Conservation (phyloP, 2,329 filamentous ascomycete species). For the Fusarium sp. region DNA sequence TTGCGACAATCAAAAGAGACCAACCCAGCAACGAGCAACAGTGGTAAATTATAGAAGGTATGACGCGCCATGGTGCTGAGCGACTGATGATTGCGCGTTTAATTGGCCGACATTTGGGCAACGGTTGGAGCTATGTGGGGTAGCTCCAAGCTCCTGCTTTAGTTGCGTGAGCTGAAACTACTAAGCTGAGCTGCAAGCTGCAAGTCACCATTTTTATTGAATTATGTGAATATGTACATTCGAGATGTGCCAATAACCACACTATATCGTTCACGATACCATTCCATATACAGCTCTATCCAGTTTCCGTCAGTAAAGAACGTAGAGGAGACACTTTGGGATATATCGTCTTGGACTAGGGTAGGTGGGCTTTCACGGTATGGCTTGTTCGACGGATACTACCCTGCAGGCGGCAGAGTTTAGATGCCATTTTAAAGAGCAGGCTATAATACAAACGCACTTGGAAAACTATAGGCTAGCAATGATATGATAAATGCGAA, state of each 20-base stretch:
- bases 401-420: slow-evolving; percentile 1
- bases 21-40: slow-evolving; percentile 44
- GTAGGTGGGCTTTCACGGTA: not conserved
- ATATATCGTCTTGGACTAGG: not conserved
- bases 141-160: slow-evolving; percentile 7
- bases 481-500: too few relatives aligned
- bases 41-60: slow-evolving; percentile 20
- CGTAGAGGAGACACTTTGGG: not conserved
- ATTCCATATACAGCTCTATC: too few relatives aligned
- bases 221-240: not conserved
- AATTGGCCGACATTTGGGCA: slow-evolving; percentile 29
- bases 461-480: not conserved
- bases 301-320: too few relatives aligned
- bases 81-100: slow-evolving; percentile 10
- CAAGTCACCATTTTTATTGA: not conserved
- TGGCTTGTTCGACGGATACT: not conserved
- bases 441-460: not conserved
- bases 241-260: too few relatives aligned
- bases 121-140: not conserved
- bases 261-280: too few relatives aligned
- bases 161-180: too few relatives aligned
- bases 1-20: slow-evolving; percentile 42
- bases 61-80: slow-evolving; percentile 40
- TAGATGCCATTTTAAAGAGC: not conserved
- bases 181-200: too few relatives aligned